These are phyloP conservation scores for Ramalina intermedia DNA, from an alignment of 495 filamentous ascomycete genomes.

Conservation along the genomic window DNA sequence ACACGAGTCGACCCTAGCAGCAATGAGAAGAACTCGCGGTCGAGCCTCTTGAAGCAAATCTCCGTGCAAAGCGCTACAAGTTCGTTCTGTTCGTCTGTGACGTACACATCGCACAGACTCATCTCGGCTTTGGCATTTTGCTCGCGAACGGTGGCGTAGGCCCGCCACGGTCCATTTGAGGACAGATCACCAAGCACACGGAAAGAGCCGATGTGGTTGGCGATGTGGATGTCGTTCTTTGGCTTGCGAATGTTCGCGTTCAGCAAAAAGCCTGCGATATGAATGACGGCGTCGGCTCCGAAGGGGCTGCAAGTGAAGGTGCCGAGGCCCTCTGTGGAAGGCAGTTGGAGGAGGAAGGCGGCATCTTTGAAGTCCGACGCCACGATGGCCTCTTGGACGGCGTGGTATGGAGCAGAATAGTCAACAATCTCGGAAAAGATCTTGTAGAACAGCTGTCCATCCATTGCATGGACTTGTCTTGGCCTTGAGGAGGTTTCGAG, in stretches of 20 bases:
- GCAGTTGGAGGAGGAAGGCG: conserved; percentile 50
- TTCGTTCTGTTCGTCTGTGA: neutral
- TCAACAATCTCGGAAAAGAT: too few relatives aligned
- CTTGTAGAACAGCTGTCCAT: too few relatives aligned
- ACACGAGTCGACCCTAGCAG: neutral
- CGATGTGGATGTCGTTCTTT: conserved; percentile 41
- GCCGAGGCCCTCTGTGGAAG: conserved; percentile 38
- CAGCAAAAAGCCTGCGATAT: conserved; percentile 44
- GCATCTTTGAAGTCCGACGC: conserved; percentile 62
- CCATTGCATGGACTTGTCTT: neutral
- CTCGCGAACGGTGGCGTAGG: conserved; percentile 39
- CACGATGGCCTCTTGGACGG: conserved; percentile 47
- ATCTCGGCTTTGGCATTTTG: neutral
- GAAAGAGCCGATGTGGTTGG: conserved; percentile 46
- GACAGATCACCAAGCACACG: conserved; percentile 37
- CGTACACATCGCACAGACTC: neutral
- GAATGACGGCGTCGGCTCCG: conserved; percentile 52
- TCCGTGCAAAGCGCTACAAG: too few relatives aligned
- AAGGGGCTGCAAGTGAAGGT: conserved; percentile 52
- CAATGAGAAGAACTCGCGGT: neutral
- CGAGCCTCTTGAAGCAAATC: too few relatives aligned
- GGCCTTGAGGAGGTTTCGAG: neutral
- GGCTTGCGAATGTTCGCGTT: conserved; percentile 10
- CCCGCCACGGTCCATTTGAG: conserved; percentile 38
- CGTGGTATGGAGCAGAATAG: too few relatives aligned